A percentile compares a stretch with the other conserved stretches of the same genome.
These are phyloP conservation scores for Scedosporium minutisporum DNA, from an alignment of 2,329 filamentous ascomycete genomes.

Conservation along the genomic window DNA sequence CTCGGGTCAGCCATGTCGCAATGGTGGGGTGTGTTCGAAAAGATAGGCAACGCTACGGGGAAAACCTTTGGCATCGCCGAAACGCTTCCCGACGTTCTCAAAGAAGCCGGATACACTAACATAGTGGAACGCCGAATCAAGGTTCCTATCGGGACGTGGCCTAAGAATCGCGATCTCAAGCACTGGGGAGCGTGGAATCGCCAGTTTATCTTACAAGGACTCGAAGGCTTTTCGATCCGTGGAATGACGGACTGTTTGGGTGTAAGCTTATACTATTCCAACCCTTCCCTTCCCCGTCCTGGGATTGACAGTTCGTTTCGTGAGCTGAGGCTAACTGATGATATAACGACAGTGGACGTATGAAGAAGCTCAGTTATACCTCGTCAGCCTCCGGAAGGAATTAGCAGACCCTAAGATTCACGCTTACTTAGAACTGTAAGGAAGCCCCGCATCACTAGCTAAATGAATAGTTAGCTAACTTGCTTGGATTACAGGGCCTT, in stretches of 20 bases:
- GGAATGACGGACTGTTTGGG: constrained; percentile 12
- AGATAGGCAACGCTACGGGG: constrained; percentile 13
- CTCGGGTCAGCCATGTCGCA: constrained; percentile 12
- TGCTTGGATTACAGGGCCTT: background rate
- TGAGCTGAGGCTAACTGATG: background rate
- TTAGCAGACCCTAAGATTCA: constrained; percentile 22
- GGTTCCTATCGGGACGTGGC: constrained; percentile 16
- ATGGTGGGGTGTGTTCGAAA: constrained; percentile 12
- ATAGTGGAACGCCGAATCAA: constrained; percentile 5
- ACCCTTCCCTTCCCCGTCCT: background rate
- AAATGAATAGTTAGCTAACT: background rate
- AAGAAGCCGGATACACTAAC: constrained; percentile 12
- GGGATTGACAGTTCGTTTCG: background rate
- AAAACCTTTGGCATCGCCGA: constrained; percentile 13
- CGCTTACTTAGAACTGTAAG: constrained; percentile 15
- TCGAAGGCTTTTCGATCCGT: constrained; percentile 16
- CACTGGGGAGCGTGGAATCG: constrained; percentile 18
- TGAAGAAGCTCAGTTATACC: constrained; percentile 22
- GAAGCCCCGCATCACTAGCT: background rate
- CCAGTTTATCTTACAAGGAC: constrained; percentile 15
- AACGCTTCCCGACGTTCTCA: constrained; percentile 3
- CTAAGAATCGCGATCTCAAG: constrained; percentile 19
- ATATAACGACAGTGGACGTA: constrained; percentile 8
- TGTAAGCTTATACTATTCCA: background rate
- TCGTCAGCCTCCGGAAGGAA: constrained; percentile 19